Base-by-base conservation (phyloP, 495 filamentous ascomycete genomes). In the Aspergillus carlsbadensis region DNA sequence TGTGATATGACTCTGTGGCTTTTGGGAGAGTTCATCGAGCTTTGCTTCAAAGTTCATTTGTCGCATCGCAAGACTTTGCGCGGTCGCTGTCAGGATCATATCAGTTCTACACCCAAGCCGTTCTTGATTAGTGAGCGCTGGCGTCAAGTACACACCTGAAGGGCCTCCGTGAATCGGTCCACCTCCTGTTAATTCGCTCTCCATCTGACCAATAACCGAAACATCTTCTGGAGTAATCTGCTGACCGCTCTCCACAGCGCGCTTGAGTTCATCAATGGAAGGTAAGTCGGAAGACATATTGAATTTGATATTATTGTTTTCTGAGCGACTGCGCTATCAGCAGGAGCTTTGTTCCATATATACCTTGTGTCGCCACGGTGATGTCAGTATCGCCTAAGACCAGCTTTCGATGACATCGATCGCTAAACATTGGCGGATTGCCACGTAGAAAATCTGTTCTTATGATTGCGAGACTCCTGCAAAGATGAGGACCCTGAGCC, bases 131-230 rank as follows among this genome's bases (percentile, higher is more conserved):
- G 4, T 29, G 26, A 29, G 8, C 21, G 14, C 1, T 36, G 3
- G 3, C 3, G 6, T 7, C 18, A 18, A 50, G 20, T 35, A 78
- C 36, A 70, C 60, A 54, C 77, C 75, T 10, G 76, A 75, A 35
- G 83, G 77, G 13, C 83, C 83, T 48, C 84, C 84, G 46, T 82
- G 82, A 22, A 83, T 78, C 15, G 78, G 76, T 10, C 78, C 75
- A 1, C 73, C 72, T 14, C 78, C 77, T 0, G 68, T 72, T 52
- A 72, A 47, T n/a, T 65, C 60, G 31, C 66, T 68, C 44, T 75
- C 70, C 1, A 63, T 68, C n/a, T 72, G 69, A 7, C 69, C 67
- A 41, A 73, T 75, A 2, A 54, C 50, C 14, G 69, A 70, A 0
- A 71, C 69, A 43, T 73, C 69, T 26, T 63, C 66, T 4, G 64